Percentiles rank a stretch among this genome's conserved stretches.
Conservation (phyloP, 306 rosid species). For the Trifolium pratense region DNA sequence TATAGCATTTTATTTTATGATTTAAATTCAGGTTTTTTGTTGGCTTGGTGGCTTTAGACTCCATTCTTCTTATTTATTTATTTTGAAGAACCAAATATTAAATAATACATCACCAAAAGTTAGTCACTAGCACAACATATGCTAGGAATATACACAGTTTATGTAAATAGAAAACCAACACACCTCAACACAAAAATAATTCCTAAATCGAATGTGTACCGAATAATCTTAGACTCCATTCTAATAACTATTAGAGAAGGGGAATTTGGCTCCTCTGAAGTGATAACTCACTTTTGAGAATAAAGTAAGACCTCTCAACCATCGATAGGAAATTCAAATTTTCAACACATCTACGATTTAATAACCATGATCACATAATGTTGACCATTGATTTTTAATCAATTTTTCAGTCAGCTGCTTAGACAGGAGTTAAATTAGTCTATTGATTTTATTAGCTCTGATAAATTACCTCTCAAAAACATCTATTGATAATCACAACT, state of each 20-base stretch:
- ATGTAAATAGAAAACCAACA: no score
- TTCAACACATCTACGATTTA: neutral
- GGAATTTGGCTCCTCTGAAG: neutral
- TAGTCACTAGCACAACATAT: no score
- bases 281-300: neutral
- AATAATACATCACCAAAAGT: neutral
- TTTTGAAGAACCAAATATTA: neutral
- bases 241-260: neutral
- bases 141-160: neutral
- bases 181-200: no score
- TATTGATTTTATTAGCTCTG: neutral
- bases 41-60: neutral
- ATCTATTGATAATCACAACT: conserved; percentile 7
- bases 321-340: neutral
- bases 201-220: neutral
- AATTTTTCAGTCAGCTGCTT: neutral
- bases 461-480: neutral
- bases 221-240: conserved; percentile 5
- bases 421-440: conserved; percentile 12
- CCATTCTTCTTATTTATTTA: neutral
- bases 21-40: neutral
- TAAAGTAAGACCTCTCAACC: neutral
- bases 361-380: neutral
- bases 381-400: neutral
- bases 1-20: conserved; percentile 21